phyloP scores from a whole-genome alignment of 2,329 filamentous ascomycete genomes.

The Verticillium nubilum region DNA sequence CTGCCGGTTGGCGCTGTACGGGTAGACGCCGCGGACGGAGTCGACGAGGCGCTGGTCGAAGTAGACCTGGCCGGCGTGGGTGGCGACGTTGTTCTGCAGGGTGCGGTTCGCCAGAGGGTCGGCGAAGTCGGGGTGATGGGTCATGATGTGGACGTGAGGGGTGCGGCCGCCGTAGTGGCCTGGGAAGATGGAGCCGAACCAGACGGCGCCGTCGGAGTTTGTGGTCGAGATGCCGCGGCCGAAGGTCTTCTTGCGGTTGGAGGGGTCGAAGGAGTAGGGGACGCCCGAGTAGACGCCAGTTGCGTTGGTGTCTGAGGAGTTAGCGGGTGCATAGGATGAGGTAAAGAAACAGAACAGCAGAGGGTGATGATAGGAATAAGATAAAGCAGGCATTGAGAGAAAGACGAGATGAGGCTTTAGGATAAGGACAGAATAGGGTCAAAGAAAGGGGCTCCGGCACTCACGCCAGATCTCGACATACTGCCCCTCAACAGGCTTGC shows the following conservation, averaged over 20 bases:
- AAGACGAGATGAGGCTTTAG: neutral
- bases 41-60: slow-evolving; percentile 1
- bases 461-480: slow-evolving; percentile 8
- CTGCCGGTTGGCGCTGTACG: neutral
- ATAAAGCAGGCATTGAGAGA: no score
- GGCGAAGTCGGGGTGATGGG: neutral
- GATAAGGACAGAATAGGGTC: neutral
- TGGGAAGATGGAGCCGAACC: neutral
- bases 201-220: neutral
- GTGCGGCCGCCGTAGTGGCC: neutral
- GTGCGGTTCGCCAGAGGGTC: slow-evolving; percentile 4
- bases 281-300: slow-evolving; percentile 9
- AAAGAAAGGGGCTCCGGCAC: neutral
- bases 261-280: slow-evolving; percentile 1
- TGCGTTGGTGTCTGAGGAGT: slow-evolving; percentile 6
- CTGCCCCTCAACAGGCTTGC: slow-evolving; percentile 3
- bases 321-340: no score
- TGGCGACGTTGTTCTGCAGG: slow-evolving; percentile 4
- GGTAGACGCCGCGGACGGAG: neutral
- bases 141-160: neutral
- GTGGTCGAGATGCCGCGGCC: neutral
- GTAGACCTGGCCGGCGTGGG: neutral
- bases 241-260: neutral
- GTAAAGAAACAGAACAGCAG: no score
- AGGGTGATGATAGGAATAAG: no score